These are phyloP conservation scores for Maudiozyma saulgeensis DNA, from an alignment of 805 yeast genomes.

Conservation along the genomic window DNA sequence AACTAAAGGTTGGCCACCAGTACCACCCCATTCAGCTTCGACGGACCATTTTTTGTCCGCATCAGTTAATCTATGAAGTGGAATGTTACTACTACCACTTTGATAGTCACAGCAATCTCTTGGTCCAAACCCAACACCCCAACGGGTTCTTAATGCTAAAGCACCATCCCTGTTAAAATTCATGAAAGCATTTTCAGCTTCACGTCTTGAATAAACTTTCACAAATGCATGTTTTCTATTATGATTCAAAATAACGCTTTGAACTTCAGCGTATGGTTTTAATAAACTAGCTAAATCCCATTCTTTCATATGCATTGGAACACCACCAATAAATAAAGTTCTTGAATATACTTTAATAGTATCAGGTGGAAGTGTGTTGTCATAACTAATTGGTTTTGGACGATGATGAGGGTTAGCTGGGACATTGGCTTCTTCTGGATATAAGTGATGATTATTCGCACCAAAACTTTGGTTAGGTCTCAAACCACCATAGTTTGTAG, in stretches of 20 bases:
- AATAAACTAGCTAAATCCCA: constrained; percentile 56
- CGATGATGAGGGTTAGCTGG: constrained; percentile 71
- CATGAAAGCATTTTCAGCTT: constrained; percentile 75
- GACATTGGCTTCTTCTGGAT: constrained; percentile 48
- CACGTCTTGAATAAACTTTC: constrained; percentile 82
- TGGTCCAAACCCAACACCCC: constrained; percentile 99
- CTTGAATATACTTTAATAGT: constrained; percentile 76
- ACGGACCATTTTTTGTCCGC: constrained; percentile 88
- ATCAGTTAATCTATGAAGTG: constrained; percentile 80
- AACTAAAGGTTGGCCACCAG: constrained; percentile 74
- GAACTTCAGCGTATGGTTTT: constrained; percentile 85
- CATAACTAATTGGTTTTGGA: constrained; percentile 63
- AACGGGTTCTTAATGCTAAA: constrained; percentile 67
- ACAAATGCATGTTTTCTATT: constrained; percentile 95
- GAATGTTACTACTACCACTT: constrained; percentile 80
- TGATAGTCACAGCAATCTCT: constrained; percentile 96
- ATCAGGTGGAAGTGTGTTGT: constrained; percentile 64
- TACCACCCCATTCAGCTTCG: constrained; percentile 93
- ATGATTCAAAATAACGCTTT: constrained; percentile 75
- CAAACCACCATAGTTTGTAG: neutral
- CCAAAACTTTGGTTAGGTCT: constrained; percentile 5
- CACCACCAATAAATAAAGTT: constrained; percentile 91
- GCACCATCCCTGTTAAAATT: constrained; percentile 63
- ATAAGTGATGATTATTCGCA: constrained; percentile 27
- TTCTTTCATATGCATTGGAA: constrained; percentile 76